Evolutionary conservation across 2,329 filamentous ascomycete species (phyloP), one percentile per base, ranked within the genome.

Genomic region (Tricladium varicosporioides): DNA sequence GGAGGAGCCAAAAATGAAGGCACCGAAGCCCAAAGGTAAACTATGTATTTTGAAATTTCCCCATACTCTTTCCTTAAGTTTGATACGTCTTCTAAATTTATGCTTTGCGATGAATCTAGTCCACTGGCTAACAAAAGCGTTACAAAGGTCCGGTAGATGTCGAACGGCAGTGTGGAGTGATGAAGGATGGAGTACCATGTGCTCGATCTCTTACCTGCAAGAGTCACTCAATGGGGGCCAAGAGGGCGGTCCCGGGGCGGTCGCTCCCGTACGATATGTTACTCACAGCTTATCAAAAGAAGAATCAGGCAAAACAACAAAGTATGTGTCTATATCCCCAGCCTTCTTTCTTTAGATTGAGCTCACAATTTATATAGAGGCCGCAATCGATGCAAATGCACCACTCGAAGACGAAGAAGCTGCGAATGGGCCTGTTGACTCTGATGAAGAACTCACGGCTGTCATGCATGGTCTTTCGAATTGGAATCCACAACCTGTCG

Each of bases 281-380:
- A 42, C 80, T 97, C 40, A 86, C 89, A 13, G 87, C 88, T 7
- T 94, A 94, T 69, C 90, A 94, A 73, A 97, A 97, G 81, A 97
- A 97, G 80, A 99, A 99, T 68, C 94, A 97, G 73, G 94, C 94
- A 18, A 96, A 96, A 70, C 91, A 96, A 76, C 94, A 97, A 74
- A 96, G 91, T 92, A 80, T 75, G 87, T 81, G n/a, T 50, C 19
- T 31, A 36, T 54, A 48, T 81, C 16, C 45, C 33, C 27, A 27
- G 53, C 48, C 54, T 48, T 43, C 44, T 40, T 60, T 49, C 59
- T 42, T 11, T 45, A 51, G 15, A 48, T 44, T 52, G 67, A 54
- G 66, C 49, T 36, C 19, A 22, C 48, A 15, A 47, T 4, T 43
- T 45, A n/a, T 47, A 57, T 71, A 94, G 91, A 97, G 76, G 92